A percentile compares a stretch with the other conserved stretches of the same genome.
Conservation (phyloP, 140 eudicot genomes). For the Erigeron philadelphicus region DNA sequence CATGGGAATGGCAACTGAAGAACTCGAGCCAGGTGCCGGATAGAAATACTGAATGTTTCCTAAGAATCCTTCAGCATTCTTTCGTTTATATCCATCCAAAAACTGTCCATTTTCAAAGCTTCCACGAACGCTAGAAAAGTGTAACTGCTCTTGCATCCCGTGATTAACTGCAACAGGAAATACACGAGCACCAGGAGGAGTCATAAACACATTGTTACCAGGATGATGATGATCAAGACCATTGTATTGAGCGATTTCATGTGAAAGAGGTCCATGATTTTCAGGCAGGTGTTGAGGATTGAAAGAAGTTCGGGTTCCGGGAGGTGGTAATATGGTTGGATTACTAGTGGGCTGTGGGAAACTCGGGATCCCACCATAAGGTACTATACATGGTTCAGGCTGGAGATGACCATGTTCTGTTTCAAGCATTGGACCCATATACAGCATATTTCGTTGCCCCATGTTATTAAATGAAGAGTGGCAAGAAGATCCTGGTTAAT, state of each 20-base stretch:
- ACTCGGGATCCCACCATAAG: constrained; percentile 42
- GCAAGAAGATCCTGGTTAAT: constrained; percentile 33
- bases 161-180: constrained; percentile 54
- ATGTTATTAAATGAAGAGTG: constrained; percentile 27
- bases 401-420: constrained; percentile 39
- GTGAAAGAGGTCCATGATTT: constrained; percentile 46
- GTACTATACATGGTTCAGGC: constrained; percentile 46
- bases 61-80: constrained; percentile 50
- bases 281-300: constrained; percentile 54
- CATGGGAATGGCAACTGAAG: constrained; percentile 48
- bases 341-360: constrained; percentile 47
- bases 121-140: constrained; percentile 44
- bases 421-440: constrained; percentile 46
- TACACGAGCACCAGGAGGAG: constrained; percentile 48
- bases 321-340: constrained; percentile 41
- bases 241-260: constrained; percentile 44
- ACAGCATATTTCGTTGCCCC: constrained; percentile 48
- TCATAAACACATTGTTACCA: constrained; percentile 37
- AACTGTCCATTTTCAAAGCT: constrained; percentile 39
- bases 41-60: constrained; percentile 41
- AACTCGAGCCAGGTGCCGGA: constrained; percentile 61
- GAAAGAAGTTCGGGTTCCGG: constrained; percentile 43
- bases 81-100: constrained; percentile 65
- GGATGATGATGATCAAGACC: constrained; percentile 42
- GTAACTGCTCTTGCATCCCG: constrained; percentile 51